Percentiles rank a stretch among this genome's conserved stretches.
phyloP scores from a whole-genome alignment of 306 rosid genomes.

The Carpinus fangiana region DNA sequence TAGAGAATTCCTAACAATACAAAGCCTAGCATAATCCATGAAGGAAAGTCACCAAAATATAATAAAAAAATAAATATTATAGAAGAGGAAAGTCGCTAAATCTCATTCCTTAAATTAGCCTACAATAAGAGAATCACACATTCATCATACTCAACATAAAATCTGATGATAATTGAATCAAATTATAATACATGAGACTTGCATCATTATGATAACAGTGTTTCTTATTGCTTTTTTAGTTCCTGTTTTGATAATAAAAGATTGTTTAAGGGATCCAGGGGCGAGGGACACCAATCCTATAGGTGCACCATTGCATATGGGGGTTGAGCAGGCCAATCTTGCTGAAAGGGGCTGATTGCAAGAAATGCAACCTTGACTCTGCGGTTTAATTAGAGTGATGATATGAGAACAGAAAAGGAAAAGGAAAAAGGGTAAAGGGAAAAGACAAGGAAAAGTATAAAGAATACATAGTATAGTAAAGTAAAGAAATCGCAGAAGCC shows the following conservation, averaged over 20 bases:
- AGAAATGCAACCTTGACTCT: too few species aligned
- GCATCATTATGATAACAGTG: background rate
- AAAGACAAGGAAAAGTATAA: too few species aligned
- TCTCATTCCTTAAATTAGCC: slow-evolving; percentile 7
- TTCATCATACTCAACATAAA: background rate
- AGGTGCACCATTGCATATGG: background rate
- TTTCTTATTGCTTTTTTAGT: background rate
- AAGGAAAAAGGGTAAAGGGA: too few species aligned
- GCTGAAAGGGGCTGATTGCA: too few species aligned
- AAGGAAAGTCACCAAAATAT: background rate
- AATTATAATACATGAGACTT: background rate
- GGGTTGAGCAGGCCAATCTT: too few species aligned
- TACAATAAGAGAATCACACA: background rate
- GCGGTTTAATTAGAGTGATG: too few species aligned
- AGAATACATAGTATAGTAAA: too few species aligned
- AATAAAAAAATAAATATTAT: background rate
- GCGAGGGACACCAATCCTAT: background rate
- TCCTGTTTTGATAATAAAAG: background rate
- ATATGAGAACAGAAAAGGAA: too few species aligned
- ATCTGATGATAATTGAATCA: background rate
- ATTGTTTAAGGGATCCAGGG: background rate
- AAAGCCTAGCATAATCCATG: slow-evolving; percentile 2
- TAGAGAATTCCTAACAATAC: slow-evolving; percentile 9
- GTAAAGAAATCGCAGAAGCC: too few species aligned
- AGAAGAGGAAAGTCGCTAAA: background rate